A percentile compares a stretch with the other conserved stretches of the same genome.
Conservation (phyloP, 2,329 filamentous ascomycete species). For the Colletotrichum salicis region DNA sequence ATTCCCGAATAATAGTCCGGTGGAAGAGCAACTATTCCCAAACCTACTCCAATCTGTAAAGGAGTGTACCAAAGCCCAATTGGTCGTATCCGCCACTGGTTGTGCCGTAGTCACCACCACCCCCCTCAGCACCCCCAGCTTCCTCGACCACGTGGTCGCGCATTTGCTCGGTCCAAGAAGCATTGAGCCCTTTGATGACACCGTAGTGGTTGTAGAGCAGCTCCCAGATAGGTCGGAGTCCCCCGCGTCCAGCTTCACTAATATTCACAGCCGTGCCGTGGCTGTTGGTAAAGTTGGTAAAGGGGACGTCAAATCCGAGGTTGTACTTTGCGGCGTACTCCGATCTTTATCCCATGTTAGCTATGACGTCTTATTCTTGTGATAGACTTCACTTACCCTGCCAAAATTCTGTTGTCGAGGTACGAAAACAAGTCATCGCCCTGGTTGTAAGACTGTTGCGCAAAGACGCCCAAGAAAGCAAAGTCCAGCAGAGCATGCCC, state of each 20-base stretch:
- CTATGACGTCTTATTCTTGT: conserved; percentile 15
- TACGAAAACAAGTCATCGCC: conserved; percentile 52
- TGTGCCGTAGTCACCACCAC: conserved; percentile 54
- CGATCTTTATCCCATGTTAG: conserved; percentile 37
- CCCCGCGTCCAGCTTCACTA: conserved; percentile 43
- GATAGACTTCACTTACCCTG: conserved; percentile 42
- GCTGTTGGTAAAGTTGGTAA: conserved; percentile 50
- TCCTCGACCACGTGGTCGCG: conserved; percentile 49
- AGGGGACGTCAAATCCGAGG: conserved; percentile 53
- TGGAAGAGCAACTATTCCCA: background rate
- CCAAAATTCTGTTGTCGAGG: conserved; percentile 47
- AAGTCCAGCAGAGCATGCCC: conserved; percentile 55
- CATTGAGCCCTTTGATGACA: conserved; percentile 49
- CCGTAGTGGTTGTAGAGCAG: conserved; percentile 53
- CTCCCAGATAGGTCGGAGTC: conserved; percentile 51
- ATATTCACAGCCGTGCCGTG: conserved; percentile 50
- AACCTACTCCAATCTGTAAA: conserved; percentile 35
- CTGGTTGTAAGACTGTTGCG: conserved; percentile 55
- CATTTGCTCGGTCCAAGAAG: conserved; percentile 49
- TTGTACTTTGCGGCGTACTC: conserved; percentile 56
- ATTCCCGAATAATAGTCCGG: background rate
- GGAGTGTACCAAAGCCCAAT: conserved; percentile 45
- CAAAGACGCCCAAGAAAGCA: conserved; percentile 51
- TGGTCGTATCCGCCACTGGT: conserved; percentile 55
- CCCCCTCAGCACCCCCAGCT: conserved; percentile 52